Evolutionary conservation across 2,329 filamentous ascomycete genomes (phyloP).

Genomic region (Aspergillus amoenus): DNA sequence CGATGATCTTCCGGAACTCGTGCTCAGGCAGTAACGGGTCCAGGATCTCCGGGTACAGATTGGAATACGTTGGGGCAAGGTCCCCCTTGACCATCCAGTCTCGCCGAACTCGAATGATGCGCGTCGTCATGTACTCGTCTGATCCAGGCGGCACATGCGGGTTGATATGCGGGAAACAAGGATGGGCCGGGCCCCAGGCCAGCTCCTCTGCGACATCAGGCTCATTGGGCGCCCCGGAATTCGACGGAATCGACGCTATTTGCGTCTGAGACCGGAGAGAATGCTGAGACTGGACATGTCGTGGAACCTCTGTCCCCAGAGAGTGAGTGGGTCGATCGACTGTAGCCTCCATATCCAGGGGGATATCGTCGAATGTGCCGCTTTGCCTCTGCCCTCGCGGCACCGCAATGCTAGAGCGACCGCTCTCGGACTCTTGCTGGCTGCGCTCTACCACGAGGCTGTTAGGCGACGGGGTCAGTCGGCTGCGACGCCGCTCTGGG

Average conservation of each 20-base stretch:
- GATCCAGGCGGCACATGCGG: conserved; percentile 82
- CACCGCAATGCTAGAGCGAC: conserved; percentile 54
- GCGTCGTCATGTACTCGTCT: conserved; percentile 71
- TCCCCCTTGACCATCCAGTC: conserved; percentile 93
- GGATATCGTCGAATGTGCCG: conserved; percentile 25
- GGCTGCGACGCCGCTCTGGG: conserved; percentile 56
- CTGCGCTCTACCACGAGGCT: conserved; percentile 52
- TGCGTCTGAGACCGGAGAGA: conserved; percentile 43
- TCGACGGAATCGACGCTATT: conserved; percentile 39
- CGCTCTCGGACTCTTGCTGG: conserved; percentile 45
- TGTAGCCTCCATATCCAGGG: conserved; percentile 25
- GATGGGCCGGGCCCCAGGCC: conserved; percentile 90
- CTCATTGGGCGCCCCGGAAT: conserved; percentile 42
- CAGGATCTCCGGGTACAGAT: conserved; percentile 93
- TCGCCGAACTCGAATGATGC: conserved; percentile 85
- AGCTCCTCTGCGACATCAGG: conserved; percentile 65
- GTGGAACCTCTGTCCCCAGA: conserved; percentile 29
- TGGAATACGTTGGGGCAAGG: conserved; percentile 87
- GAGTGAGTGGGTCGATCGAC: conserved; percentile 11
- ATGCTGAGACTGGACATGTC: conserved; percentile 41
- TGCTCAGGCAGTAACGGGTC: conserved; percentile 82
- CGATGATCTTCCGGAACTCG: conserved; percentile 79
- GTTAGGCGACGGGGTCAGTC: conserved; percentile 48
- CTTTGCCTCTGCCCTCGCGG: conserved; percentile 45
- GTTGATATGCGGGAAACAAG: conserved; percentile 91